Conservation (phyloP, 805 yeast genomes). For the Millerozyma acaciae region DNA sequence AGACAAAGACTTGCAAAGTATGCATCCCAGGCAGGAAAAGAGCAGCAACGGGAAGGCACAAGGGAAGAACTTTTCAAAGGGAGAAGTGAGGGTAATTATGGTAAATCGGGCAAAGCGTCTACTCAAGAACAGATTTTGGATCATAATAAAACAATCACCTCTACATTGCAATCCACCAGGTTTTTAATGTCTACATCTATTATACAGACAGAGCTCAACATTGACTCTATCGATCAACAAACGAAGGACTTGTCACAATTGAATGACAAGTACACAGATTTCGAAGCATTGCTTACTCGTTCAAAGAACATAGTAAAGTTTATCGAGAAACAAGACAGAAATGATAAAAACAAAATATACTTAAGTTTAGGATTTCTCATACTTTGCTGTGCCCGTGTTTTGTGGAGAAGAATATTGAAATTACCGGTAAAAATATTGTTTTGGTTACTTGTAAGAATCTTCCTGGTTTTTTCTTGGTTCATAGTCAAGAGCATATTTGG, state of each 20-base stretch:
- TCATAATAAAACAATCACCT: slow-evolving; percentile 45
- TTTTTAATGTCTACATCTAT: slow-evolving; percentile 47
- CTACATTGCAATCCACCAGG: slow-evolving; percentile 44
- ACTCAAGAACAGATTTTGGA: slow-evolving; percentile 40
- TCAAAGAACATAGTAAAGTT: slow-evolving; percentile 46
- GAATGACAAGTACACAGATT: slow-evolving; percentile 31
- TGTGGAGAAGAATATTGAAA: slow-evolving; percentile 46
- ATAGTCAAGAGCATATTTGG: slow-evolving; percentile 11
- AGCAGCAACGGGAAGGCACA: slow-evolving; percentile 8
- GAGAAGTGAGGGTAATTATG: slow-evolving; percentile 10
- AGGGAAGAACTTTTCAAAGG: slow-evolving; percentile 21
- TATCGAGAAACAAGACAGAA: slow-evolving; percentile 49
- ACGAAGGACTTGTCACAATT: slow-evolving; percentile 37
- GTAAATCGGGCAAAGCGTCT: slow-evolving; percentile 14
- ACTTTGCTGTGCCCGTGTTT: slow-evolving; percentile 45
- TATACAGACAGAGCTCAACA: slow-evolving; percentile 48
- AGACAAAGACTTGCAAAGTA: slow-evolving; percentile 28
- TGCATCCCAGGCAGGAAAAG: slow-evolving; percentile 3
- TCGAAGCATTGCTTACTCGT: slow-evolving; percentile 37
- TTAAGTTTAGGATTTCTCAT: slow-evolving; percentile 43
- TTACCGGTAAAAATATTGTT: slow-evolving; percentile 41
- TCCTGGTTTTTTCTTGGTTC: slow-evolving; percentile 25
- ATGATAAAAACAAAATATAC: slow-evolving; percentile 48
- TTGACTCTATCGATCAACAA: slow-evolving; percentile 46
- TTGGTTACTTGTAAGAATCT: slow-evolving; percentile 43